Evolutionary conservation across 108 stramenopile genomes (phyloP).

Genomic region (Cyclostephanos tholiformis): DNA sequence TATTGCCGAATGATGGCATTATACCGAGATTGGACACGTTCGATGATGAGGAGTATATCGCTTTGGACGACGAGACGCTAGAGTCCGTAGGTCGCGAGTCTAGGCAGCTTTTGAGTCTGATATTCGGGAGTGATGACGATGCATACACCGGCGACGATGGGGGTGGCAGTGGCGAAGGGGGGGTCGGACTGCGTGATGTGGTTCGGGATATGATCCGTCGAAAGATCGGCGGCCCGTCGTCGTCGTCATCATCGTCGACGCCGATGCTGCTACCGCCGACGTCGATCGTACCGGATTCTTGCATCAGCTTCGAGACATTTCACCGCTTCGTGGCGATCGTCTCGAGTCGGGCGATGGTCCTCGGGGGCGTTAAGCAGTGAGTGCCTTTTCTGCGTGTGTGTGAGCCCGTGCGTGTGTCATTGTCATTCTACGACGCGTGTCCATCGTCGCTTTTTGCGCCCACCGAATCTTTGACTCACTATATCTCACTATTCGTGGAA

Average conservation of each 20-base stretch:
- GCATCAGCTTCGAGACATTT: slow-evolving; percentile 49
- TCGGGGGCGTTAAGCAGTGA: slow-evolving; percentile 60
- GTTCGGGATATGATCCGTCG: slow-evolving; percentile 30
- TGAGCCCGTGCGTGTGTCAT: too few species aligned
- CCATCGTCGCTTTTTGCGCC: too few species aligned
- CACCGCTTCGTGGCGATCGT: slow-evolving; percentile 63
- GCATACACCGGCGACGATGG: slow-evolving; percentile 1
- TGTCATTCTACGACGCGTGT: too few species aligned
- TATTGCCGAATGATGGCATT: slow-evolving; percentile 19
- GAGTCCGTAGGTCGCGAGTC: slow-evolving; percentile 28
- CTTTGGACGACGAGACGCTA: slow-evolving; percentile 33
- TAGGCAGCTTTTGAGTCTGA: slow-evolving; percentile 12
- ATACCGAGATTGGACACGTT: slow-evolving; percentile 57
- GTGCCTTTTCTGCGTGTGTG: background rate
- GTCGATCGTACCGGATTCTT: slow-evolving; percentile 10
- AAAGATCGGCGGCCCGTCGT: background rate
- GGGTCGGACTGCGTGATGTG: slow-evolving; percentile 5
- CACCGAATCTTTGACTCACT: too few species aligned
- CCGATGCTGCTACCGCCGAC: background rate
- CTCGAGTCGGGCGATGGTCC: slow-evolving; percentile 71
- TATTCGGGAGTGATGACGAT: slow-evolving; percentile 11
- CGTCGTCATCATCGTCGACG: background rate
- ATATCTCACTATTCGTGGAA: too few species aligned
- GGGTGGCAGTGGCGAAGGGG: background rate
- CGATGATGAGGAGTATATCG: slow-evolving; percentile 30